Conservation (phyloP, 352 stramenopile species). For the Pythium chondricola region DNA sequence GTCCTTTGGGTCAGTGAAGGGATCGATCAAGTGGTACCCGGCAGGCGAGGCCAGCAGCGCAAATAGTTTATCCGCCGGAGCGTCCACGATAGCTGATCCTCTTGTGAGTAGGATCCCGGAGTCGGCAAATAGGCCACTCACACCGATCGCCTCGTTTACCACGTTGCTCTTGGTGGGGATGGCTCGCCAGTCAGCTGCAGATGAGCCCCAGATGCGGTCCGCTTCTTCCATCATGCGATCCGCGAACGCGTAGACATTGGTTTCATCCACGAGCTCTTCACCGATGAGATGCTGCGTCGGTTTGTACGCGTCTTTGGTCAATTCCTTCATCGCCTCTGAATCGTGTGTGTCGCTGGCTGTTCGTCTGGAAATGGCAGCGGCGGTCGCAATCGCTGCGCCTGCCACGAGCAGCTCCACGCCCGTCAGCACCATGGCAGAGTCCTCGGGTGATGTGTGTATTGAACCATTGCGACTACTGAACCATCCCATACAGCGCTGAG, state of each 20-base stretch:
- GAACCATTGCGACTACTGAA: too few relatives aligned
- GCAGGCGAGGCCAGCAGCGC: slow-evolving; percentile 21
- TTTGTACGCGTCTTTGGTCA: neutral
- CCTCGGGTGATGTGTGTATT: too few relatives aligned
- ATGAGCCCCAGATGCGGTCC: slow-evolving; percentile 19
- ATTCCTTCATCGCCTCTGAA: neutral
- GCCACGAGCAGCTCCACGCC: neutral
- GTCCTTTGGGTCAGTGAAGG: slow-evolving; percentile 20
- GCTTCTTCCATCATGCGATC: slow-evolving; percentile 24
- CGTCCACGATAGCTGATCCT: slow-evolving; percentile 9
- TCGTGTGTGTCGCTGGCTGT: neutral
- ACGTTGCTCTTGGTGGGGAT: slow-evolving; percentile 16
- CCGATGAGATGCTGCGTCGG: slow-evolving; percentile 17
- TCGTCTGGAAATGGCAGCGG: neutral
- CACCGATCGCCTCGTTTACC: slow-evolving; percentile 1
- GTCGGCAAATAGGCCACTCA: slow-evolving; percentile 15
- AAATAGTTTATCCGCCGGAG: slow-evolving; percentile 20
- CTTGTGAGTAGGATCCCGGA: slow-evolving; percentile 18
- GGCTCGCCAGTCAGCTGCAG: slow-evolving; percentile 1
- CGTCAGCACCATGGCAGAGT: neutral
- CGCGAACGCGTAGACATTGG: slow-evolving; percentile 19
- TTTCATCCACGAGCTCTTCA: slow-evolving; percentile 20
- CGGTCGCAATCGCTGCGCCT: neutral
- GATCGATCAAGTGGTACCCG: slow-evolving; percentile 25
- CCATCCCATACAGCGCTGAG: too few relatives aligned